A percentile compares a stretch with the other conserved stretches of the same genome.
Evolutionary conservation across 2,329 filamentous ascomycete genomes (phyloP).

Genomic region (Exophiala xenobiotica): DNA sequence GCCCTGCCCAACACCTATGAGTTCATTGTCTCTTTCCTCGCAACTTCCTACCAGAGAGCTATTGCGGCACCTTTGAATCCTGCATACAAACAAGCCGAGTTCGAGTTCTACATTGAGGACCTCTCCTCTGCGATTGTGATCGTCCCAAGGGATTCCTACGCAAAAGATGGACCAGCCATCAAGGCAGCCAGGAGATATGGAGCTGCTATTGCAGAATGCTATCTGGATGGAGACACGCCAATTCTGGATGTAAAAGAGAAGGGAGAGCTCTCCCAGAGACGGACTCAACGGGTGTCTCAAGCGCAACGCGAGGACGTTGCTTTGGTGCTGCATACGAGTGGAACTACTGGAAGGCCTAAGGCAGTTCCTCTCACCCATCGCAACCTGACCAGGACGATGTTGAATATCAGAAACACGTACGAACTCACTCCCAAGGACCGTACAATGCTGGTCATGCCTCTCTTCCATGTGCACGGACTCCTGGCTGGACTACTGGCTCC

Average conservation of each 20-base stretch:
- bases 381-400: conserved; percentile 79
- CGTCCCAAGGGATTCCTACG: conserved; percentile 69
- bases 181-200: conserved; percentile 75
- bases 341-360: conserved; percentile 81
- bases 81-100: conserved; percentile 84
- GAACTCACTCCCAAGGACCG: conserved; percentile 68
- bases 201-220: conserved; percentile 82
- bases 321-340: conserved; percentile 78
- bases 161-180: conserved; percentile 67
- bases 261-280: conserved; percentile 59
- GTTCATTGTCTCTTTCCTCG: conserved; percentile 83
- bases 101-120: conserved; percentile 90
- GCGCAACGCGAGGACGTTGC: conserved; percentile 76
- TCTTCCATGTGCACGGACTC: conserved; percentile 89
- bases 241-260: conserved; percentile 74
- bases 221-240: conserved; percentile 71
- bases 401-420: conserved; percentile 78
- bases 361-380: conserved; percentile 70
- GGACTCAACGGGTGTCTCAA: conserved; percentile 46
- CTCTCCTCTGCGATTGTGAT: conserved; percentile 75
- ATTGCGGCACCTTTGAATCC: conserved; percentile 86
- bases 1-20: conserved; percentile 82
- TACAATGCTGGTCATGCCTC: conserved; percentile 84
- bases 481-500: conserved; percentile 79
- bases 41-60: conserved; percentile 78